These are phyloP conservation scores for Dactylellina drechsleri DNA, from an alignment of 2,329 filamentous ascomycete genomes.

Conservation along the genomic window DNA sequence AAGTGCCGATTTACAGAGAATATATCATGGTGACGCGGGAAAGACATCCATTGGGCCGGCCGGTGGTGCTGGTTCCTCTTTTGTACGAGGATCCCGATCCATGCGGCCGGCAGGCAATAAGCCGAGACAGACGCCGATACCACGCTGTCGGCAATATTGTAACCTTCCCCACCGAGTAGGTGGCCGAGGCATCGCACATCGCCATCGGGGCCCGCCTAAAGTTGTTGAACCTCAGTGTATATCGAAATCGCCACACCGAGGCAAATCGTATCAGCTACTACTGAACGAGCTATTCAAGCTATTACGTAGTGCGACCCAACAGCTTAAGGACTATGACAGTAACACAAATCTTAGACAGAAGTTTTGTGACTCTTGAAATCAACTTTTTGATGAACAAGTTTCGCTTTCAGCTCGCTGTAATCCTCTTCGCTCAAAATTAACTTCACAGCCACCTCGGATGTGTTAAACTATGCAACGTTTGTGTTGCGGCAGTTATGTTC, in stretches of 20 bases:
- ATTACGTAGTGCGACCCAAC: slow-evolving; percentile 14
- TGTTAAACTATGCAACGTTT: not conserved
- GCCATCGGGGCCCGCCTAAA: slow-evolving; percentile 43
- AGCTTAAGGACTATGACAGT: too few species aligned
- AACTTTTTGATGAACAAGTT: too few species aligned
- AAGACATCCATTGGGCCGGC: slow-evolving; percentile 18
- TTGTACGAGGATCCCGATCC: slow-evolving; percentile 7
- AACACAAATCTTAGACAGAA: too few species aligned
- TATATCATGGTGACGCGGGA: not conserved
- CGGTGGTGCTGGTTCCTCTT: not conserved
- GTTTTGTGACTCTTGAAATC: too few species aligned
- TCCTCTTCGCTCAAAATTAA: too few species aligned
- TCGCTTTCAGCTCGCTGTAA: too few species aligned
- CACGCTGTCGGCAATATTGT: slow-evolving; percentile 11
- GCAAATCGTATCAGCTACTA: not conserved
- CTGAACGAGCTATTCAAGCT: not conserved
- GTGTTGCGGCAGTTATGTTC: slow-evolving; percentile 19
- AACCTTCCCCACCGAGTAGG: slow-evolving; percentile 36
- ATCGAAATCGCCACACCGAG: slow-evolving; percentile 12
- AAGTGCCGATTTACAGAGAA: not conserved
- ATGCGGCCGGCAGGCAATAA: slow-evolving; percentile 18
- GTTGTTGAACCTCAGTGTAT: too few species aligned
- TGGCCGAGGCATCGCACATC: slow-evolving; percentile 35
- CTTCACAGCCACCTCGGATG: too few species aligned
- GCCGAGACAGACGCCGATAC: slow-evolving; percentile 34